These are phyloP conservation scores for Berberis thunbergii DNA, from an alignment of 164 flowering plant genomes.

Conservation along the genomic window DNA sequence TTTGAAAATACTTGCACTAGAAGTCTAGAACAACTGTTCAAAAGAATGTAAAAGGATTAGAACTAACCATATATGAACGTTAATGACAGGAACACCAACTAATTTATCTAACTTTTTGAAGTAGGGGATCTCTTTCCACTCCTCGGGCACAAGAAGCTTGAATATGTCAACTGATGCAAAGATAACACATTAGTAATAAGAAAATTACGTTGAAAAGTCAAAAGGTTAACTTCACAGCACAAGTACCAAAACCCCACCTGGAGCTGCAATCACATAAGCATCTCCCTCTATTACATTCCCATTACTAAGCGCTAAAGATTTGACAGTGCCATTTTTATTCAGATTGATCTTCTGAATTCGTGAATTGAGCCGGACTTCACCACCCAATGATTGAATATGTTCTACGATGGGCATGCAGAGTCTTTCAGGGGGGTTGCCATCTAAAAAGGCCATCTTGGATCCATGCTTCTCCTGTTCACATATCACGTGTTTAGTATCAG, in stretches of 20 bases:
- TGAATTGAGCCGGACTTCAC: constrained; percentile 76
- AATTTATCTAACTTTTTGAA: constrained; percentile 84
- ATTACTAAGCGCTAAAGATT: constrained; percentile 49
- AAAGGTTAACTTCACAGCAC: background rate
- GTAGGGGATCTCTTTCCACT: constrained; percentile 77
- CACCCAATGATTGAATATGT: constrained; percentile 75
- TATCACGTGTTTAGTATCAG: background rate
- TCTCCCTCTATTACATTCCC: constrained; percentile 70
- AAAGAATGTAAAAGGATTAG: constrained; percentile 1
- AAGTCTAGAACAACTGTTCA: background rate
- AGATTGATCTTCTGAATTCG: constrained; percentile 74
- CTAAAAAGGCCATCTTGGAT: constrained; percentile 98
- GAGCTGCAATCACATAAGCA: constrained; percentile 88
- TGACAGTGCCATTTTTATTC: constrained; percentile 70
- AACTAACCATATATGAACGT: constrained; percentile 94
- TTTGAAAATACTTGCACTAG: background rate
- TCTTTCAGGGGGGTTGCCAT: constrained; percentile 98
- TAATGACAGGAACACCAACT: constrained; percentile 97
- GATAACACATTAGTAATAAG: constrained; percentile 8
- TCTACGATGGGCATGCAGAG: constrained; percentile 88
- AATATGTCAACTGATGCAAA: constrained; percentile 70
- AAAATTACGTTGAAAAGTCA: background rate
- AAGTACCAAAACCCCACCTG: constrained; percentile 41
- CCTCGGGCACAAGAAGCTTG: constrained; percentile 85
- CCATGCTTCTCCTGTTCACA: constrained; percentile 85